Evolutionary conservation across 1,284 basidiomycete species (phyloP), one percentile per base, ranked within the genome.

Genomic region (Volvariella volvacea): DNA sequence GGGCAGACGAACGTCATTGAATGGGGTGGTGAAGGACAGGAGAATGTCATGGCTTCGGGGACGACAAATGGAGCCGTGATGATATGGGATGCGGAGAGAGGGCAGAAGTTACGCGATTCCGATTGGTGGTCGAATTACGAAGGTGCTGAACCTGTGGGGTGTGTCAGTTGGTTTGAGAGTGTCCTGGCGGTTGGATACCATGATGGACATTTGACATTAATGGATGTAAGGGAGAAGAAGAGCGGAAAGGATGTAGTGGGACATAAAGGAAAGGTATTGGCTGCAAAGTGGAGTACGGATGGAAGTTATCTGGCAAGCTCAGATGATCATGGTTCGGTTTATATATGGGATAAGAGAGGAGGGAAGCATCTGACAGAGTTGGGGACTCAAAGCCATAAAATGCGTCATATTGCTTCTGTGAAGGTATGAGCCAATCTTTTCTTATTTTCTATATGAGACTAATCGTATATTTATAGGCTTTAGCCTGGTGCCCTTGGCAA

Each of bases 401-500:
- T 68, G 50, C 58, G 59, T 34, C 66, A 68, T 49, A 51, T 53
- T 36, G 66, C 57, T 10, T 56, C 59, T 15, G 64, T 64, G 14
- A 67, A 64, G 57, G 65, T 67, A 37, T 33, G 50, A 39, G 2
- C 1, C 20, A 39, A 20, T 38, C 39, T 22, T 21, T 42, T 42
- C 10, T 21, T 36, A 15, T 25, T 25, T 36, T 33, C 39, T 8
- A 20, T 17, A 25, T 42, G 17, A 10, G 22, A 14, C 30, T 39
- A 20, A 22, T 15, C 52, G 31, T 49, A 12, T 4, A 12, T 33
- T 12, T 39, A 16, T 39, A 68, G 66, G 63, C 66, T 30, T 49
- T 69, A 8, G 59, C 66, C 21, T 69, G 66, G 67, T 68, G 67
- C 51, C 59, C 64, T 4, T 68, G 67, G 67, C 65, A 67, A 46